Base-by-base conservation (phyloP, 345 rosid genomes). In the Euphorbia pulcherrima region DNA sequence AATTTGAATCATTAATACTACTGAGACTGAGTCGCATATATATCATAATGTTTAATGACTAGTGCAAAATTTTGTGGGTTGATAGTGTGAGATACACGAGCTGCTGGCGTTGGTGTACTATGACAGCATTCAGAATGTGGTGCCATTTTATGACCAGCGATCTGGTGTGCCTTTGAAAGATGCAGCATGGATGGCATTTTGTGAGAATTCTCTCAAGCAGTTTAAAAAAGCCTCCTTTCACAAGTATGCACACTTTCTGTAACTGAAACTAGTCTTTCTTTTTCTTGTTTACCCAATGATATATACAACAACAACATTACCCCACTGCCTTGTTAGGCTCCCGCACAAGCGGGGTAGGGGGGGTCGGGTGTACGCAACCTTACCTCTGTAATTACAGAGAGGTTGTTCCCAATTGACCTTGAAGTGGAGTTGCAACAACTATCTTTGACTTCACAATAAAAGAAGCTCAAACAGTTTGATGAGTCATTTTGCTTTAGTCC, bases 91-190 rank as follows among this genome's bases (percentile, higher is more conserved):
- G 84, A 87, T 89, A 78, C 97, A 89, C 47, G 97, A 93, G 84
- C 74, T 89, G 70, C 77, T 93, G 90, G 98, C 98, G 21, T 82
- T 93, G 73, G 98, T 93, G 57, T 89, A 86, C 86, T 93, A 93
- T 77, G 98, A 93, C 87, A 85, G 96, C 88, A 87, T 93, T 78
- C 98, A 93, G 86, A 89, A 87, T 75, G 98, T 93, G 78, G 98
- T 90, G 41, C 98, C 98, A 47, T 70, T 83, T 77, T 93, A 84
- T 78, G 98, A 93, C 68, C 98, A 90, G 81, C 85, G 90, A 67
- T 85, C 91, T 71, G 72, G 81, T 67, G 74, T 89, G 68, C 97
- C 98, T 53, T 74, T 84, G 60, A 90, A 81, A 77, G 96, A 93
- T 86, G 84, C 88, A 62, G 78, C 78, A 51, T 93, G 97, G 97